Base-by-base conservation (phyloP, 1,284 basidiomycete genomes). In the Sporisorium scitamineum region DNA sequence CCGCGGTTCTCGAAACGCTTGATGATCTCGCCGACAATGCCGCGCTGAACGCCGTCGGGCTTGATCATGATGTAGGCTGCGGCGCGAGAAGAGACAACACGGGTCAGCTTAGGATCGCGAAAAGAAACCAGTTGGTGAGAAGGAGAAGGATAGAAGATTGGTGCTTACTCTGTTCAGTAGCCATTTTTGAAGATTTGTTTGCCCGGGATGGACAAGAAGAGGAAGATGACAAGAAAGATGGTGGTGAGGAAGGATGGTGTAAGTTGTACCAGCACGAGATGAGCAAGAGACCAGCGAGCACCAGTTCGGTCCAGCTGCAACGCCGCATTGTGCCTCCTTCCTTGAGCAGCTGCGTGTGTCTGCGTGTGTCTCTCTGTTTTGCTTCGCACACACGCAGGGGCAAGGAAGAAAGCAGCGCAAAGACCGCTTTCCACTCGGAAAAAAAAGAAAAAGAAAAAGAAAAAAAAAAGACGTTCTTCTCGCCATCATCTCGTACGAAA, bases 21-120 rank as follows among this genome's bases (percentile, higher is more conserved):
- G 61, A 85, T 80, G 76, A 85, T 85, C 73, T 84, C 81, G 29
- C 84, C 84, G 42, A 81, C 79, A 22, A 85, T 67, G 57, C 78
- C 80, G 50, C 84, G 80, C 71, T 80, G 80, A 45, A 84, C 82
- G 68, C 84, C 83, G 74, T 85, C 83, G 26, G 83, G 82, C 80
- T 85, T 84, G 73, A 83, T 78, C 83, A 85, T 85, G 66, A 82
- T 82, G 81, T 76, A 82, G 59, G 80, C 80, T 82, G 58, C 56
- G n/a, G 22, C 16, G 31, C 11, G 20, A 59, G 41, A 52, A 27
- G 24, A 22, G 5, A 55, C 13, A 48, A 18, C 14, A 31, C n/a
- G 9, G n/a, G 39, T 42, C 39, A 42, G 39, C n/a, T n/a, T n/a
- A n/a, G n/a, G n/a, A n/a, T n/a, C n/a, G n/a, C n/a, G 18, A 9